Conservation (phyloP, 2,329 filamentous ascomycete species). For the Colletotrichum coccodes region DNA sequence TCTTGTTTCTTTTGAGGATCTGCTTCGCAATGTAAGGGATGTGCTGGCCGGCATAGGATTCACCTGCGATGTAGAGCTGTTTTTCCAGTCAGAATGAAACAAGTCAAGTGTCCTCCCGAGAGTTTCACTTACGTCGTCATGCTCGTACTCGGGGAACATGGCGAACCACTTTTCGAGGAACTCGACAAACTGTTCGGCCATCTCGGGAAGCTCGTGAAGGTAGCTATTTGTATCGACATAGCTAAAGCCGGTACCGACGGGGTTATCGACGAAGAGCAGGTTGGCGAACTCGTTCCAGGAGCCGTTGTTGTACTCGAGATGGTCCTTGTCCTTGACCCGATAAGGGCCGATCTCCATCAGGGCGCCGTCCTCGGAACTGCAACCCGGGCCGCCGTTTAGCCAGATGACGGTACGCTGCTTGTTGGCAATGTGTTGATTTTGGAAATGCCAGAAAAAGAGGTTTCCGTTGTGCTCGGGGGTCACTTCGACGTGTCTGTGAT, state of each 20-base stretch:
- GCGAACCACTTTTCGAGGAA: constrained; percentile 94
- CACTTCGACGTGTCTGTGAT: constrained; percentile 86
- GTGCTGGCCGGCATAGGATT: constrained; percentile 96
- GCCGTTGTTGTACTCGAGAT: constrained; percentile 84
- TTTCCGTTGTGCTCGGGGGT: constrained; percentile 88
- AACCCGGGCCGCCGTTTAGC: constrained; percentile 97
- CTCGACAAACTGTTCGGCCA: constrained; percentile 87
- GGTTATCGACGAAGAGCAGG: constrained; percentile 95
- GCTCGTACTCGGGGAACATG: constrained; percentile 90
- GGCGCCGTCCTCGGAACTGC: constrained; percentile 96
- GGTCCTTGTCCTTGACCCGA: constrained; percentile 79
- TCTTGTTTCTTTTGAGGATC: constrained; percentile 87
- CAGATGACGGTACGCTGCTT: constrained; percentile 92
- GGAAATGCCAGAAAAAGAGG: constrained; percentile 98
- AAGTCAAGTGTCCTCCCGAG: not conserved
- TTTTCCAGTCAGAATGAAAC: not conserved
- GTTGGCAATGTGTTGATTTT: constrained; percentile 95
- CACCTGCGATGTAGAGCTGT: constrained; percentile 92
- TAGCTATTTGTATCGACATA: constrained; percentile 93
- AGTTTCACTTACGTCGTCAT: constrained; percentile 83
- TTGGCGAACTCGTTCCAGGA: constrained; percentile 99
- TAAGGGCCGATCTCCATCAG: constrained; percentile 98
- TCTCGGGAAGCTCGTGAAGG: constrained; percentile 84
- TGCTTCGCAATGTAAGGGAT: constrained; percentile 96
- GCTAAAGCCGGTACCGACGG: constrained; percentile 95